Conservation (phyloP, 345 rosid species). For the Heritiera fomes region DNA sequence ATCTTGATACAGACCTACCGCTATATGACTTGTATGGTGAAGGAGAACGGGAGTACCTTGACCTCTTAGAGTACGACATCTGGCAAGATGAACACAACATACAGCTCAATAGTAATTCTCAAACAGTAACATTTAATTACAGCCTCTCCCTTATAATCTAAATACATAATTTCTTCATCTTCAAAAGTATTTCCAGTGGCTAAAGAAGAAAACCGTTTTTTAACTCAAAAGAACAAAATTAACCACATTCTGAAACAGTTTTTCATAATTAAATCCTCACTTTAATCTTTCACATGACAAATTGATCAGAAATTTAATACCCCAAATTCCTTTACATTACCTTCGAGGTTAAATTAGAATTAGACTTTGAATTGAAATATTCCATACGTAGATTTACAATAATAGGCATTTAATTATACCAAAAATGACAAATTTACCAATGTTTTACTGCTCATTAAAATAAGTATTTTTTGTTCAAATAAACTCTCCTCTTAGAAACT, state of each 20-base stretch:
- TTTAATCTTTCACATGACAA: background rate
- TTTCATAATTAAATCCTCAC: background rate
- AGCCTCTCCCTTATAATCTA: background rate
- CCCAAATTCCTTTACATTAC: no score
- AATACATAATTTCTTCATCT: background rate
- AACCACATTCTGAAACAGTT: background rate
- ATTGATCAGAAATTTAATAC: no score
- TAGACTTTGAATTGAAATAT: no score
- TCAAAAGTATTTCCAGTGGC: background rate
- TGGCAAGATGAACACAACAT: constrained; percentile 10
- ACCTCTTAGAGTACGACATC: constrained; percentile 84
- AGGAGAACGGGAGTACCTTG: constrained; percentile 61
- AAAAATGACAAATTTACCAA: no score
- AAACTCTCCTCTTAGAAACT: no score
- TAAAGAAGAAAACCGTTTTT: background rate
- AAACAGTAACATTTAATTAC: background rate
- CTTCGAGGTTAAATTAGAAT: no score
- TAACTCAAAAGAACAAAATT: background rate
- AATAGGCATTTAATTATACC: no score
- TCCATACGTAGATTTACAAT: no score
- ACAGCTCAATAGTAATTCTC: background rate
- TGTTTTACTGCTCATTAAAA: no score
- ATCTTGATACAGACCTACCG: constrained; percentile 52
- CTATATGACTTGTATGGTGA: constrained; percentile 50
- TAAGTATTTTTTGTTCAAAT: no score